Percentiles rank a stretch among this genome's conserved stretches.
Evolutionary conservation across 2,329 filamentous ascomycete genomes (phyloP).

Genomic region (Stemphylium lycopersici): DNA sequence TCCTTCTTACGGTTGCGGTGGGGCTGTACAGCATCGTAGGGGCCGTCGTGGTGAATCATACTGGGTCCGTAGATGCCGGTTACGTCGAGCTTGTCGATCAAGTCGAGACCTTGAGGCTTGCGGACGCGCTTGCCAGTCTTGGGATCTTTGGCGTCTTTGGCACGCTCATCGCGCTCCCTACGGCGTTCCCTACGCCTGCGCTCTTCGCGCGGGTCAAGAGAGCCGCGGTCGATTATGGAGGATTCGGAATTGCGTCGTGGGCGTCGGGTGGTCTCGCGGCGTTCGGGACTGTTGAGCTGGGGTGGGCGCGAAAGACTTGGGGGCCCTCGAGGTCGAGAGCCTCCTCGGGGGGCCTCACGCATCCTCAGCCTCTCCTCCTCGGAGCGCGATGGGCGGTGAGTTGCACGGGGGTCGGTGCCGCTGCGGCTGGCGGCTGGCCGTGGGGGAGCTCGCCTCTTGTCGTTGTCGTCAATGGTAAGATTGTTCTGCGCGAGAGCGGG

Average conservation of each 20-base stretch:
- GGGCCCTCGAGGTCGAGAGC: conserved; percentile 46
- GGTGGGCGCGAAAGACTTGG: conserved; percentile 48
- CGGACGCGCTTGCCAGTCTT: conserved; percentile 35
- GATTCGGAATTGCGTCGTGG: conserved; percentile 80
- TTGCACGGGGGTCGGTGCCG: conserved; percentile 54
- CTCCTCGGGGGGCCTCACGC: conserved; percentile 49
- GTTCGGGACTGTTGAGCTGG: conserved; percentile 44
- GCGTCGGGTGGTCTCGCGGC: conserved; percentile 55
- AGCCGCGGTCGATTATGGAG: conserved; percentile 69
- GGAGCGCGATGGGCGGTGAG: conserved; percentile 69
- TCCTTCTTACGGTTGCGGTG: conserved; percentile 87
- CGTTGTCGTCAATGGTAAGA: conserved; percentile 68
- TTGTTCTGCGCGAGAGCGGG: conserved; percentile 62
- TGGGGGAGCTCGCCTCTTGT: conserved; percentile 46
- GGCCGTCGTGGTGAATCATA: conserved; percentile 95
- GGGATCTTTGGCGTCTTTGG: conserved; percentile 39
- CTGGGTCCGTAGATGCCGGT: conserved; percentile 95
- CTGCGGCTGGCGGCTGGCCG: conserved; percentile 52
- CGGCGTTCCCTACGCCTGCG: conserved; percentile 59
- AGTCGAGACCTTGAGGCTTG: conserved; percentile 68
- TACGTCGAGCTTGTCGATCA: conserved; percentile 96
- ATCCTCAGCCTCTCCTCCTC: conserved; percentile 57
- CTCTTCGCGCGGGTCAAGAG: conserved; percentile 66
- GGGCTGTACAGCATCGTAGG: conserved; percentile 95
- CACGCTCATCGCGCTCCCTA: conserved; percentile 57